These are phyloP conservation scores for Citrullus mucosospermus DNA, from an alignment of 306 rosid genomes.

Conservation along the genomic window DNA sequence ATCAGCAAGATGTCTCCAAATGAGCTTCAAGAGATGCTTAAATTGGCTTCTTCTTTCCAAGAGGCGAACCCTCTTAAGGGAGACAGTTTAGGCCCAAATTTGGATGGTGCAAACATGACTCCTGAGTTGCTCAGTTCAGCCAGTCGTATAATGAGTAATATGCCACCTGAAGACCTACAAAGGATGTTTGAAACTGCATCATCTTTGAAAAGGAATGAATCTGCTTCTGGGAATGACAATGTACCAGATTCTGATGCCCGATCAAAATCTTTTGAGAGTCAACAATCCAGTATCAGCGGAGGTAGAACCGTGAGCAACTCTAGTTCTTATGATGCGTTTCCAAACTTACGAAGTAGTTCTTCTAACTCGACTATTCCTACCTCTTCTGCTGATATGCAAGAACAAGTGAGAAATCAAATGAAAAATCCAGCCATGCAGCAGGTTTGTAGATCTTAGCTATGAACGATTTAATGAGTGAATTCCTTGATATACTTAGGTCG, in stretches of 20 bases:
- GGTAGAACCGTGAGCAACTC: conserved; percentile 31
- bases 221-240: conserved; percentile 23
- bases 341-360: conserved; percentile 38
- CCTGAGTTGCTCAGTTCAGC: conserved; percentile 90
- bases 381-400: conserved; percentile 66
- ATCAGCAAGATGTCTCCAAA: conserved; percentile 73
- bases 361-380: conserved; percentile 51
- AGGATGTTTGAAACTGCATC: conserved; percentile 84
- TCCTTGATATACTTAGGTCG: neutral
- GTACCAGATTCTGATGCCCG: conserved; percentile 22
- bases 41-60: conserved; percentile 70
- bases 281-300: conserved; percentile 24
- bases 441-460: conserved; percentile 37
- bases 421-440: conserved; percentile 87
- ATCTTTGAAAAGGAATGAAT: conserved; percentile 41
- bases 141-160: conserved; percentile 59
- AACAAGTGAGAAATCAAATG: conserved; percentile 94
- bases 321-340: conserved; percentile 26
- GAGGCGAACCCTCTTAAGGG: conserved; percentile 35
- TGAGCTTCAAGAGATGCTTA: conserved; percentile 71
- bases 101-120: conserved; percentile 37
- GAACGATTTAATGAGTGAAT: neutral
- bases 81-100: conserved; percentile 27
- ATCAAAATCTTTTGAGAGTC: conserved; percentile 17
- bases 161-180: conserved; percentile 78